These are phyloP conservation scores for Penicillium arizonense DNA, from an alignment of 495 filamentous ascomycete species.

Conservation along the genomic window DNA sequence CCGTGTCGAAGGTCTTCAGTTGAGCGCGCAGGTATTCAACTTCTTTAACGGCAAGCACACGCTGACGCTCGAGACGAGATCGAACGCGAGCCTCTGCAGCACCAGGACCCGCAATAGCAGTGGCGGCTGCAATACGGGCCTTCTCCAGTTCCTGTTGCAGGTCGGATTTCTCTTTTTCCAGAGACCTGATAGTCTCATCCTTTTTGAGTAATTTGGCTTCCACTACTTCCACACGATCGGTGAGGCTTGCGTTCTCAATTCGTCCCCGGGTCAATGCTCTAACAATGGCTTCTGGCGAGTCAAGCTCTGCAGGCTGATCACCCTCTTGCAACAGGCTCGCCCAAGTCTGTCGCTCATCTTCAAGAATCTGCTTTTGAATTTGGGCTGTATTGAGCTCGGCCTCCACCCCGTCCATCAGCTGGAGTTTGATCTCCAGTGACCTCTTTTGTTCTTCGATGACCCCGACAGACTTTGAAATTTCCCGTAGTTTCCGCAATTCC, in stretches of 20 bases:
- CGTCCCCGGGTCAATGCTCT: slow-evolving; percentile 78
- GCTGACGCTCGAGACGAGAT: slow-evolving; percentile 79
- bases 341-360: slow-evolving; percentile 87
- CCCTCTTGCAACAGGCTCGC: slow-evolving; percentile 77
- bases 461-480: slow-evolving; percentile 78
- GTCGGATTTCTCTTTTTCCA: slow-evolving; percentile 66
- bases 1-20: slow-evolving; percentile 84
- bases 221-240: slow-evolving; percentile 73
- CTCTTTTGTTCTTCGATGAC: slow-evolving; percentile 97
- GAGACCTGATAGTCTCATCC: slow-evolving; percentile 67
- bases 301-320: slow-evolving; percentile 65
- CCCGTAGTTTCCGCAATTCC: slow-evolving; percentile 77
- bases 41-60: slow-evolving; percentile 81
- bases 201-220: slow-evolving; percentile 79
- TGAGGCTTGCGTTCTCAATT: slow-evolving; percentile 70
- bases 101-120: slow-evolving; percentile 32
- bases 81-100: slow-evolving; percentile 55
- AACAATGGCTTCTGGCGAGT: slow-evolving; percentile 85
- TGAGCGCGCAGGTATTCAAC: slow-evolving; percentile 92
- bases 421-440: slow-evolving; percentile 71
- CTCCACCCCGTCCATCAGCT: slow-evolving; percentile 70
- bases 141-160: slow-evolving; percentile 69
- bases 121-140: slow-evolving; percentile 41
- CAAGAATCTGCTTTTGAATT: slow-evolving; percentile 79
- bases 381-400: slow-evolving; percentile 73